A percentile compares a stretch with the other conserved stretches of the same genome.
Conservation (phyloP, 768 basidiomycete genomes). For the Lanmaoa rubissima region DNA sequence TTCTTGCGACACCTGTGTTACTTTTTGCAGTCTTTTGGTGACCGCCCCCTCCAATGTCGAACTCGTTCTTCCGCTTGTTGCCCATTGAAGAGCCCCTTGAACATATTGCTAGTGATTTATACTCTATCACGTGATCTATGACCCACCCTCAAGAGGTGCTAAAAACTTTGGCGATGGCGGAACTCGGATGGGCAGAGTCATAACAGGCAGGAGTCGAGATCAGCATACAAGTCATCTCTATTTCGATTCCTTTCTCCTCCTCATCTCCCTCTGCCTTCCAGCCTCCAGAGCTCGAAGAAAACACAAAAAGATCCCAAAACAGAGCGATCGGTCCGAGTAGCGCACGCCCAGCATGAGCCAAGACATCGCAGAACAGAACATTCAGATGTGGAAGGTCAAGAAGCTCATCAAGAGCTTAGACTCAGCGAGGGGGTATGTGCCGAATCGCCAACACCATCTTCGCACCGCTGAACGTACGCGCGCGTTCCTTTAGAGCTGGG, state of each 20-base stretch:
- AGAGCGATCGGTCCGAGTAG: slow-evolving; percentile 11
- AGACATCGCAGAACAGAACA: slow-evolving; percentile 89
- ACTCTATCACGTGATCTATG: slow-evolving; percentile 9
- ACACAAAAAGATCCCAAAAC: slow-evolving; percentile 9
- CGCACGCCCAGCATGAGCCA: slow-evolving; percentile 66
- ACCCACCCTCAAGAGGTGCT: slow-evolving; percentile 25
- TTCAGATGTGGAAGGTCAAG: slow-evolving; percentile 98
- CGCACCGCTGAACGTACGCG: slow-evolving; percentile 23
- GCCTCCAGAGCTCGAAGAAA: slow-evolving; percentile 12
- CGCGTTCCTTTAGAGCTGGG: slow-evolving; percentile 59
- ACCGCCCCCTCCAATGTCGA: not conserved
- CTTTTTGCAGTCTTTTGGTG: slow-evolving; percentile 19
- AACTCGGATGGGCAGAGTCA: slow-evolving; percentile 10
- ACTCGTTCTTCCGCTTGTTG: slow-evolving; percentile 24
- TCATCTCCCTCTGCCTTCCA: slow-evolving; percentile 26
- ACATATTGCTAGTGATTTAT: not conserved
- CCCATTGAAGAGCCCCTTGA: slow-evolving; percentile 7
- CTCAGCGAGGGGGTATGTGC: slow-evolving; percentile 54
- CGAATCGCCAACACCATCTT: not conserved
- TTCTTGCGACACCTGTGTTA: not conserved
- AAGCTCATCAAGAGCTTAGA: slow-evolving; percentile 99
- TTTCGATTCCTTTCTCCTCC: not conserved
- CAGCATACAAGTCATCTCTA: not conserved
- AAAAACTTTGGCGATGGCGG: slow-evolving; percentile 1
- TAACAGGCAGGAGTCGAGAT: not conserved